Conservation (phyloP, 805 yeast genomes). For the Yamadazyma insecticola region DNA sequence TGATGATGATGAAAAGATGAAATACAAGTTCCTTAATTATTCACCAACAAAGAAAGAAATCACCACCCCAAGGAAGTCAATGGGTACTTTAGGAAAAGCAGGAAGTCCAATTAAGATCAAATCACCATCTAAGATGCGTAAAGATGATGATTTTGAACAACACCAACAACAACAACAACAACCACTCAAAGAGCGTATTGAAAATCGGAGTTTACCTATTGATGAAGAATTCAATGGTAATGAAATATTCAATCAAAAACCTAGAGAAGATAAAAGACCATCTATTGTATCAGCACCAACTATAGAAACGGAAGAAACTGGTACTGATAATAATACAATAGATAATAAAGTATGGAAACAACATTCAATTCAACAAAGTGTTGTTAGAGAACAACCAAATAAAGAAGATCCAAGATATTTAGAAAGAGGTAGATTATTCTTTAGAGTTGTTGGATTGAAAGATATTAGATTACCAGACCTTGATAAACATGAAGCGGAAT, state of each 20-base stretch:
- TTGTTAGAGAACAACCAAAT: constrained; percentile 7
- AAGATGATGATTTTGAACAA: constrained; percentile 5
- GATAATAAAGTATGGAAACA: constrained; percentile 10
- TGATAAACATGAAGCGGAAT: constrained; percentile 40
- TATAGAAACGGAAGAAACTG: constrained; percentile 9
- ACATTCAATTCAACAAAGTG: constrained; percentile 11
- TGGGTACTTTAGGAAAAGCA: no score
- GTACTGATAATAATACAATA: constrained; percentile 3
- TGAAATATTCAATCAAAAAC: constrained; percentile 19
- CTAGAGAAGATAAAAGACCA: constrained; percentile 15
- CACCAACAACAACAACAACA: neutral
- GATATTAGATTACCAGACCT: constrained; percentile 47
- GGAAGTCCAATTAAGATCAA: constrained; percentile 29
- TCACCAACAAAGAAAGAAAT: constrained; percentile 2
- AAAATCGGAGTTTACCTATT: no score
- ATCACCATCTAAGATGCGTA: constrained; percentile 32
- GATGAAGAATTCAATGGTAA: constrained; percentile 9
- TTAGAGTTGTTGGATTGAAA: constrained; percentile 44
- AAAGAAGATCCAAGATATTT: constrained; percentile 5
- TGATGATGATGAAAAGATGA: constrained; percentile 1
- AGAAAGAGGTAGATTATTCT: constrained; percentile 54
- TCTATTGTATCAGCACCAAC: constrained; percentile 34
- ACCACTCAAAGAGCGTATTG: no score
- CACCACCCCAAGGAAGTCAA: constrained; percentile 1
- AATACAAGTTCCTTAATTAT: constrained; percentile 4